Conservation (phyloP, 225 moss, liverwort and hornwort genomes). For the Pseudoscleropodium purum region DNA sequence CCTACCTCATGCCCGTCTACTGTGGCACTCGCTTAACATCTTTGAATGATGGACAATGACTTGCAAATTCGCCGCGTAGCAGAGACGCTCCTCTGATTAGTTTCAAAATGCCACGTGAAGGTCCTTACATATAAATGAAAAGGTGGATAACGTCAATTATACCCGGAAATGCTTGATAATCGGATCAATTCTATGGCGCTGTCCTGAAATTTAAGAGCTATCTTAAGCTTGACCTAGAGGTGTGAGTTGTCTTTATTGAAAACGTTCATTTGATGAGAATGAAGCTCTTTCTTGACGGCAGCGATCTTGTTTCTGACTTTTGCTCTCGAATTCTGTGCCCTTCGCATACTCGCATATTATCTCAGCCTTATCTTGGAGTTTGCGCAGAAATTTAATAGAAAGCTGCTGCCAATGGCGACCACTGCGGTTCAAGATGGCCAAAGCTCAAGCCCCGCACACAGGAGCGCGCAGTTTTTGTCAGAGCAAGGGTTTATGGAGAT, state of each 20-base stretch:
- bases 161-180: background rate
- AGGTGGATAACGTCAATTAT: background rate
- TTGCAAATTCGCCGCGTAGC: background rate
- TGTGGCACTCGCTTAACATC: background rate
- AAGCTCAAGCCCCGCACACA: background rate
- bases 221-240: background rate
- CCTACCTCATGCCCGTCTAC: background rate
- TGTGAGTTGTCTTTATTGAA: background rate
- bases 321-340: background rate
- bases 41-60: background rate
- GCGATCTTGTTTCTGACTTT: background rate
- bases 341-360: background rate
- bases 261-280: background rate
- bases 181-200: background rate
- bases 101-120: background rate
- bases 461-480: slow-evolving; percentile 6
- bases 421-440: background rate
- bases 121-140: background rate
- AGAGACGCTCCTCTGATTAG: background rate
- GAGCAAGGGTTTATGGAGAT: background rate
- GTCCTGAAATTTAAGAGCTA: background rate
- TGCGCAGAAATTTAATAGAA: background rate
- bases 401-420: background rate
- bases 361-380: background rate
- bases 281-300: background rate